Evolutionary conservation across 768 basidiomycete genomes (phyloP).

Genomic region (Dioszegia hungarica): DNA sequence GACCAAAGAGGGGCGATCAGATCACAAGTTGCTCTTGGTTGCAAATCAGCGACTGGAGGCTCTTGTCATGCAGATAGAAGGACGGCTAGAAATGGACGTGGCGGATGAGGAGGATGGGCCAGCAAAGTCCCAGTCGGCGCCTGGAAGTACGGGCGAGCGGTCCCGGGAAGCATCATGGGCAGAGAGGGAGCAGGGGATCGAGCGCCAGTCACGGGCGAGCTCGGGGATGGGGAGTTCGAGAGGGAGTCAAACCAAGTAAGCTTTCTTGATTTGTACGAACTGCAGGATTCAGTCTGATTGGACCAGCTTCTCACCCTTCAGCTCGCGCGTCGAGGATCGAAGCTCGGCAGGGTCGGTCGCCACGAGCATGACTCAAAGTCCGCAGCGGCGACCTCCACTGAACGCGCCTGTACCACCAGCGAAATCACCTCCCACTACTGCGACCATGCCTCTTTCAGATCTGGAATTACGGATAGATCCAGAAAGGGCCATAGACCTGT

Average conservation of each 20-base stretch:
- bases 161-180: slow-evolving; percentile 33
- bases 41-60: slow-evolving; percentile 75
- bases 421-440: slow-evolving; percentile 15
- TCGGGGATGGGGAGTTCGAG: slow-evolving; percentile 38
- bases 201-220: slow-evolving; percentile 17
- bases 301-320: slow-evolving; percentile 42
- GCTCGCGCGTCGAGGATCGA: slow-evolving; percentile 34
- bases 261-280: neutral
- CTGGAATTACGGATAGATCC: slow-evolving; percentile 76
- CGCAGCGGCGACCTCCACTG: slow-evolving; percentile 24
- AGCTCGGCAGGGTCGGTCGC: slow-evolving; percentile 37
- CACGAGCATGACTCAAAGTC: slow-evolving; percentile 34
- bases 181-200: slow-evolving; percentile 21
- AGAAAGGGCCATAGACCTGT: slow-evolving; percentile 79
- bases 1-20: slow-evolving; percentile 77
- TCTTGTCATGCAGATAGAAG: slow-evolving; percentile 65
- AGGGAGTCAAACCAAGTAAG: slow-evolving; percentile 40
- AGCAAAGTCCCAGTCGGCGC: slow-evolving; percentile 4
- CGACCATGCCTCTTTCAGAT: slow-evolving; percentile 59
- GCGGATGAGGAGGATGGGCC: slow-evolving; percentile 35
- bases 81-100: slow-evolving; percentile 58
- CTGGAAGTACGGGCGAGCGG: slow-evolving; percentile 8
- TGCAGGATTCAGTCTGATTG: slow-evolving; percentile 10
- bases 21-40: slow-evolving; percentile 71
- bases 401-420: slow-evolving; percentile 1